These are phyloP conservation scores for Metschnikowia proteae DNA, from an alignment of 805 yeast genomes.

Conservation along the genomic window DNA sequence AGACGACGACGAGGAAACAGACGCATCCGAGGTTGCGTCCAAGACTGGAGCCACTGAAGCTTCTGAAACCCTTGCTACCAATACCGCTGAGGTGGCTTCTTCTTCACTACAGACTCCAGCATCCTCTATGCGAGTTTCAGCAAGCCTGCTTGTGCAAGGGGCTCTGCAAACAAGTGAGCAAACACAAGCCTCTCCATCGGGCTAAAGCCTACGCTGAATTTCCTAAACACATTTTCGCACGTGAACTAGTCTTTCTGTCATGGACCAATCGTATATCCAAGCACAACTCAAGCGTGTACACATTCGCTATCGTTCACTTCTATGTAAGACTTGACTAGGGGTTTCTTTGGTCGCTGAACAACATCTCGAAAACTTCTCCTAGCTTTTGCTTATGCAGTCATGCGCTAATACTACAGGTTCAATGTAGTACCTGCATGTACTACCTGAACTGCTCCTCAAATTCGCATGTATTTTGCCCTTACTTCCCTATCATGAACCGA, in stretches of 20 bases:
- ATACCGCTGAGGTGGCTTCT: neutral
- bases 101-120: neutral
- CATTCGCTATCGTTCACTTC: neutral
- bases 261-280: neutral
- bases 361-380: neutral
- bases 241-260: neutral
- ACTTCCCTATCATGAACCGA: constrained; percentile 21
- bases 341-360: too few species aligned
- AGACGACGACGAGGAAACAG: constrained; percentile 10
- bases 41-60: neutral
- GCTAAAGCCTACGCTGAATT: constrained; percentile 1
- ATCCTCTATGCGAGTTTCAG: neutral
- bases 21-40: constrained; percentile 1
- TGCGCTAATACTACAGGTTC: neutral
- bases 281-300: neutral
- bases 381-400: too few species aligned
- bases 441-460: neutral
- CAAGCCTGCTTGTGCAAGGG: neutral
- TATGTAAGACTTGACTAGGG: too few species aligned
- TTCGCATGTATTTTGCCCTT: neutral
- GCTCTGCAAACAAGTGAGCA: neutral
- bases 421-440: neutral
- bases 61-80: neutral
- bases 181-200: constrained; percentile 5
- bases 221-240: neutral